Percentiles rank a stretch among this genome's conserved stretches.
Evolutionary conservation across 139 green algal genomes (phyloP).

Genomic region (Yamagishiella unicocca): DNA sequence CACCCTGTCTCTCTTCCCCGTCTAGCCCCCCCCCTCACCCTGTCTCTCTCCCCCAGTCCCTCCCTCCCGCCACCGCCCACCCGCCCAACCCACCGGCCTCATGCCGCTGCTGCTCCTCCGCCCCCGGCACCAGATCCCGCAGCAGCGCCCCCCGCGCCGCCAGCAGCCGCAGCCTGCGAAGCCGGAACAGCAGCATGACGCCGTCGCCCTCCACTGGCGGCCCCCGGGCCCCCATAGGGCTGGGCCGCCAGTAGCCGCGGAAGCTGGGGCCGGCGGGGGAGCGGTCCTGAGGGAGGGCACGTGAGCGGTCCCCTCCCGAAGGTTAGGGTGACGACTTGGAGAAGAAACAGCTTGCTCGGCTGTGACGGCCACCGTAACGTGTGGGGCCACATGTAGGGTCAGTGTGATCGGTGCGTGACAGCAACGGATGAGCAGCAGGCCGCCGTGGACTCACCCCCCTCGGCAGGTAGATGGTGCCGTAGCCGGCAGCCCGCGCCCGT

Average conservation of each 20-base stretch:
- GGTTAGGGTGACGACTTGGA: too few species aligned
- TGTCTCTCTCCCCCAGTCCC: too few species aligned
- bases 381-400: too few species aligned
- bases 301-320: too few species aligned
- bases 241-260: too few species aligned
- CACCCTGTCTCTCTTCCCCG: too few species aligned
- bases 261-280: too few species aligned
- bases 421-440: not conserved
- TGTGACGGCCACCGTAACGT: too few species aligned
- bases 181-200: not conserved
- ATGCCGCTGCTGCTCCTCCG: not conserved
- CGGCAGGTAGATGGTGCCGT: constrained; percentile 5
- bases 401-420: too few species aligned
- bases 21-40: too few species aligned
- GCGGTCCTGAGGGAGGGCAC: too few species aligned
- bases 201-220: not conserved
- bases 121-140: not conserved
- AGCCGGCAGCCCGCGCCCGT: not conserved
- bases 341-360: too few species aligned
- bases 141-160: not conserved
- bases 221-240: not conserved
- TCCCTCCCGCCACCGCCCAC: not conserved
- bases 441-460: not conserved
- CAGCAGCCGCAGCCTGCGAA: not conserved
- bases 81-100: not conserved